Conservation (phyloP, 768 basidiomycete genomes). For the Leccinum arenicola region DNA sequence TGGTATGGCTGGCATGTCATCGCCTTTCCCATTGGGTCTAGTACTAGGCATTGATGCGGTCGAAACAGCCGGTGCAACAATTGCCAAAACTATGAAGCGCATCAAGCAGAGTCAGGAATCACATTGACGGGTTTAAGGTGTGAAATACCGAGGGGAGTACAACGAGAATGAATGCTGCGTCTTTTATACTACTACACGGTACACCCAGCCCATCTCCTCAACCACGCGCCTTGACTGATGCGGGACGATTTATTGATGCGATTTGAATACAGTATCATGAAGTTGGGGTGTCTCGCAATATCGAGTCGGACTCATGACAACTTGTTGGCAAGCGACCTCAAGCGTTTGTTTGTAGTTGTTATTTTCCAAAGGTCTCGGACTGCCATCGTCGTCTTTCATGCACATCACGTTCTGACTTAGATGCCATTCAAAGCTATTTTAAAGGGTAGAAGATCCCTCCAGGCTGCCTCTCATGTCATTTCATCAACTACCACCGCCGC, state of each 20-base stretch:
- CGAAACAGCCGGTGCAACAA: conserved; percentile 2
- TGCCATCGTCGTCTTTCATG: conserved; percentile 18
- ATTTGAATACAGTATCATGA: too few species aligned
- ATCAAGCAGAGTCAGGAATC: too few species aligned
- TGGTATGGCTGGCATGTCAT: conserved; percentile 4
- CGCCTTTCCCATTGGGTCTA: background rate
- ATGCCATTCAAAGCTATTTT: conserved; percentile 31
- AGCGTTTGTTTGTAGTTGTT: conserved; percentile 25
- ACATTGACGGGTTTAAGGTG: background rate
- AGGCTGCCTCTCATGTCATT: conserved; percentile 46
- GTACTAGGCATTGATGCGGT: conserved; percentile 2
- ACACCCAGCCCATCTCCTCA: too few species aligned
- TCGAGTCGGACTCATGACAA: too few species aligned
- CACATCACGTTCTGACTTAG: conserved; percentile 1
- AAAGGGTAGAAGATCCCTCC: conserved; percentile 53
- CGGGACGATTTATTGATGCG: too few species aligned
- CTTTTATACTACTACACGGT: background rate
- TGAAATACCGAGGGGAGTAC: too few species aligned
- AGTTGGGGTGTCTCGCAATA: too few species aligned
- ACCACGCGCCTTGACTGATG: too few species aligned
- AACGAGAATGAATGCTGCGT: background rate
- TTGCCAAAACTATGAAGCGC: background rate
- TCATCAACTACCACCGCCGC: conserved; percentile 28
- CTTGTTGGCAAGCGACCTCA: too few species aligned
- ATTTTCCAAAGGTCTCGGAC: conserved; percentile 18